Evolutionary conservation across 1,284 basidiomycete genomes (phyloP).

Genomic region (Apiotrichum sp.): DNA sequence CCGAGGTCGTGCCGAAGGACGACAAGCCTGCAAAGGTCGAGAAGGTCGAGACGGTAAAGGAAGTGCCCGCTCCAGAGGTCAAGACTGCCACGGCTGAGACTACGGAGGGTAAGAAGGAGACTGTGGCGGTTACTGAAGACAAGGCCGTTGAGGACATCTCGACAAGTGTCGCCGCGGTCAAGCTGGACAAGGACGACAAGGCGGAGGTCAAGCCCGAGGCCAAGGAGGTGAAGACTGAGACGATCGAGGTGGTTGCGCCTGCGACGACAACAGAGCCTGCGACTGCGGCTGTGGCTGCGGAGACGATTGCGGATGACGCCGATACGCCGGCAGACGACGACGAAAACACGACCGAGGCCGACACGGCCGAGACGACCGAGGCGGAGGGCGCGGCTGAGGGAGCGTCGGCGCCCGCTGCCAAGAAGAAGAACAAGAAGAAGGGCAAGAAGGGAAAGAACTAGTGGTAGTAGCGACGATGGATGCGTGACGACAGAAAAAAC

Average conservation of each 20-base stretch:
- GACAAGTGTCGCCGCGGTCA: neutral
- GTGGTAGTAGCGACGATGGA: neutral
- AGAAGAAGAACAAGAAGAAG: slow-evolving; percentile 4
- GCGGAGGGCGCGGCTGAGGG: neutral
- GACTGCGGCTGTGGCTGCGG: neutral
- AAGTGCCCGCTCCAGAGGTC: neutral
- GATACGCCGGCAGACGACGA: neutral
- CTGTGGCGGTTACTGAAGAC: neutral
- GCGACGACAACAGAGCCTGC: neutral
- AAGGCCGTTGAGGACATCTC: neutral
- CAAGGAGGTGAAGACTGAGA: neutral
- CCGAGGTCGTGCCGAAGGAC: too few species aligned
- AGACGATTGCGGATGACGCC: neutral
- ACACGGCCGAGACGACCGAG: neutral
- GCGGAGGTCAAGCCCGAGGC: neutral
- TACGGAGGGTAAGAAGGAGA: neutral
- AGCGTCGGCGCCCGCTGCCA: neutral
- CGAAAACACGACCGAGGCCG: neutral
- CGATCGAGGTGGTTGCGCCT: neutral
- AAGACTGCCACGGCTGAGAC: neutral
- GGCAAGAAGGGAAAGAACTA: slow-evolving; percentile 5
- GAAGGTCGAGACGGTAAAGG: neutral
- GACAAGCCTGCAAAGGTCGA: too few species aligned
- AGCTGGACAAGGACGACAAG: neutral
- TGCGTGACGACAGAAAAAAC: neutral